A percentile compares a stretch with the other conserved stretches of the same genome.
These are phyloP conservation scores for Cercospora sp. DNA, from an alignment of 2,329 filamentous ascomycete genomes.

Conservation along the genomic window DNA sequence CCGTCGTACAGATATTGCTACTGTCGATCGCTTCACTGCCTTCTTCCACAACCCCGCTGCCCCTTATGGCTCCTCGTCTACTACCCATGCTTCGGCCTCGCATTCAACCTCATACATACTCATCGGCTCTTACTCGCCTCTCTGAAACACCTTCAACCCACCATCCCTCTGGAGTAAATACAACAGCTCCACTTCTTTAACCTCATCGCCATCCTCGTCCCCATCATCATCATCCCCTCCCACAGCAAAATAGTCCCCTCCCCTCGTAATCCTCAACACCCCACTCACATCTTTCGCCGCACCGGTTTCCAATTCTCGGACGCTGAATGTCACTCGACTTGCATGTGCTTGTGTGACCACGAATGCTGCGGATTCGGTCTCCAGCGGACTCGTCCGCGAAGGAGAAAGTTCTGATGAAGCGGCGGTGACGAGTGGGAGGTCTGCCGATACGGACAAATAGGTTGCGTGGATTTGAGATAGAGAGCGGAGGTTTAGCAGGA, in stretches of 20 bases:
- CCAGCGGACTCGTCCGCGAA: slow-evolving; percentile 54
- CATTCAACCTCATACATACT: no score
- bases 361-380: slow-evolving; percentile 70
- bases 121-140: no score
- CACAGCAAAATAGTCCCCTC: slow-evolving; percentile 62
- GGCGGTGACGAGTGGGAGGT: slow-evolving; percentile 65
- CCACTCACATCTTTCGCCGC: slow-evolving; percentile 89
- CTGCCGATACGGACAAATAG: slow-evolving; percentile 69
- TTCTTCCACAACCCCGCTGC: no score
- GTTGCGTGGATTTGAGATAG: slow-evolving; percentile 58
- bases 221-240: slow-evolving; percentile 16
- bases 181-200: slow-evolving; percentile 67
- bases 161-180: slow-evolving; percentile 82
- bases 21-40: no score
- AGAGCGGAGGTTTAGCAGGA: slow-evolving; percentile 34
- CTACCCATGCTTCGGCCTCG: no score
- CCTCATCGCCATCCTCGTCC: not conserved
- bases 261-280: slow-evolving; percentile 72
- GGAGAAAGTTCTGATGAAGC: slow-evolving; percentile 43
- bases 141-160: slow-evolving; percentile 77
- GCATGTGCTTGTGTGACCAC: slow-evolving; percentile 71
- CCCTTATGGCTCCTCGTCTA: no score
- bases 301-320: slow-evolving; percentile 79
- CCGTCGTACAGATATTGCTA: no score
- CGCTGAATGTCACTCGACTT: slow-evolving; percentile 68